Base-by-base conservation (phyloP, 441 rosid genomes). In the Eruca vesicaria region DNA sequence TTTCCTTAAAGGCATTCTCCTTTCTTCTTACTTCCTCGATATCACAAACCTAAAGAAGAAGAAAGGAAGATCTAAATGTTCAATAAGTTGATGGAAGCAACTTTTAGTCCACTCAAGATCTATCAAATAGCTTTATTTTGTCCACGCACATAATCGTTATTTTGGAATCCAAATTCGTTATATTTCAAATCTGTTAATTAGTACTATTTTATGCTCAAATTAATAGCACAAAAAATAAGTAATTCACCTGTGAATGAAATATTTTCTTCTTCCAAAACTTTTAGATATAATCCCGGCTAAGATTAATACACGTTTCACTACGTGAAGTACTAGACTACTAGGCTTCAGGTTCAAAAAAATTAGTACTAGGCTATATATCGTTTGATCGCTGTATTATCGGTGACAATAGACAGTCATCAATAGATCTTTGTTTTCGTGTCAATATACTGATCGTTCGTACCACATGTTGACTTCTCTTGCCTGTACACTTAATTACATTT, bases 1-100 rank as follows among this genome's bases (percentile, higher is more conserved):
- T 70, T 48, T 73, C 84, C 75, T 68, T 74, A 85, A 86, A 86
- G 85, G 76, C 56, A 52, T 23, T 59, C 26, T 63, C 71, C 78
- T 81, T 77, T 72, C 60, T 63, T 43, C 45, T 78, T 56, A 41
- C 72, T 74, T 71, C 66, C 76, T 75, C 76, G 73, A 75, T 65
- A 28, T 16, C 50, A 38, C 66, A 70, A 59, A 64, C 70, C 69
- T 21, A 50, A 33, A 12, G 23, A 9, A 58, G 6, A 10, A 16
- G 15, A 29, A 67, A 56, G 12, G 14, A 71, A 14, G 45, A 64
- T 60, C 58, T n/a, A 31, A 32, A 38, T 52, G 58, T 60, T 29
- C 5, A 23, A 52, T 73, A 18, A n/a, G 32, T 29, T 29, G 32
- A 29, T 29, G 5, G 7, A 29, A 29, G 32, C n/a, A 29, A 29